Conservation (phyloP, 2,329 filamentous ascomycete species). For the Kalaharituber pfeilii region DNA sequence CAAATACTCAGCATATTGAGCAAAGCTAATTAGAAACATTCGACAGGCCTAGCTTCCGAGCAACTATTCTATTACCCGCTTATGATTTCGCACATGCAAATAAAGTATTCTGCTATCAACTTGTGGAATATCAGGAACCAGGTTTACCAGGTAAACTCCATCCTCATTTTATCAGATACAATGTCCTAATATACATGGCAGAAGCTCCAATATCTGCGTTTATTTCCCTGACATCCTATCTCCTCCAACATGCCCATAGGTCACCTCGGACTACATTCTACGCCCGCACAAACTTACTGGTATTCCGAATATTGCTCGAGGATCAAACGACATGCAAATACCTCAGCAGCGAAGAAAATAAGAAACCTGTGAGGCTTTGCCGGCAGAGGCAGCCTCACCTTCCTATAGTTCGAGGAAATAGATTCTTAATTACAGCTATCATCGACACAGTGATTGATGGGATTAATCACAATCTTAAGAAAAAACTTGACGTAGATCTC, state of each 20-base stretch:
- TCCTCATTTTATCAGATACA: conserved; percentile 3
- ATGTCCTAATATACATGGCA: conserved; percentile 6
- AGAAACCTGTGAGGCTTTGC: conserved; percentile 61
- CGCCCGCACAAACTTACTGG: conserved; percentile 67
- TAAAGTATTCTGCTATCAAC: conserved; percentile 78
- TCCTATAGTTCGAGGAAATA: conserved; percentile 53
- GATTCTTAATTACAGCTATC: conserved; percentile 56
- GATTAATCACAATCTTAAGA: conserved; percentile 81
- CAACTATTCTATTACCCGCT: conserved; percentile 62
- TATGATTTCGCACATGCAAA: conserved; percentile 93
- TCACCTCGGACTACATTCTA: conserved; percentile 64
- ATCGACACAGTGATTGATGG: conserved; percentile 80
- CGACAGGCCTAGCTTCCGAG: conserved; percentile 56
- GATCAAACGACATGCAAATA: conserved; percentile 67
- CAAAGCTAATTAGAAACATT: background rate
- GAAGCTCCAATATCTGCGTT: conserved; percentile 66
- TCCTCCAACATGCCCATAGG: conserved; percentile 82
- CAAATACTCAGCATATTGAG: background rate
- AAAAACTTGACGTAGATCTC: conserved; percentile 65
- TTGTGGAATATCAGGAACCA: conserved; percentile 43
- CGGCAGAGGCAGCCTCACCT: conserved; percentile 76
- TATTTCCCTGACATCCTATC: conserved; percentile 76
- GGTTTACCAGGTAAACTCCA: conserved; percentile 38
- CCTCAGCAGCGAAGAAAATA: conserved; percentile 63
- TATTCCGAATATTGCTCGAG: conserved; percentile 71